These are phyloP conservation scores for Phytophthora chlamydospora DNA, from an alignment of 352 stramenopile genomes.

Conservation along the genomic window DNA sequence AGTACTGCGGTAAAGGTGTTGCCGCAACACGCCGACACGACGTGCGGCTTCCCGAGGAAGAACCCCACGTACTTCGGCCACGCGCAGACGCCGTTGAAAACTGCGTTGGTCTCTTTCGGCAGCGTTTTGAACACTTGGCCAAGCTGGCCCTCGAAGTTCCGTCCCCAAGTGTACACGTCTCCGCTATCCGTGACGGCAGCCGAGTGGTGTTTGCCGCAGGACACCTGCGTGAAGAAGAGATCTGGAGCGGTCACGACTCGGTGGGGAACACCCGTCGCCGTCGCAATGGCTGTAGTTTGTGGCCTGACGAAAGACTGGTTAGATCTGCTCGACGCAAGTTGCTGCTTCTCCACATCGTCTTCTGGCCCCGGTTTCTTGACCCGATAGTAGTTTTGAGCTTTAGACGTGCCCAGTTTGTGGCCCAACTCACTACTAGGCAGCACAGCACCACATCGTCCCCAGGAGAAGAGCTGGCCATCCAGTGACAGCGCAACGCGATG, in stretches of 20 bases:
- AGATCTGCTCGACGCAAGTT: constrained; percentile 2
- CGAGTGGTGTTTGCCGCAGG: constrained; percentile 76
- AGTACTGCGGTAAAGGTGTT: constrained; percentile 81
- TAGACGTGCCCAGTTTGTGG: constrained; percentile 26
- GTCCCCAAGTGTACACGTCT: constrained; percentile 90
- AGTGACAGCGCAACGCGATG: constrained; percentile 65
- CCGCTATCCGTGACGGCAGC: constrained; percentile 77
- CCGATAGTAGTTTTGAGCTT: constrained; percentile 9
- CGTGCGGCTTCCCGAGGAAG: constrained; percentile 51
- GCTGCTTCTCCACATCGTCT: constrained; percentile 16
- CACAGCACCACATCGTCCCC: constrained; percentile 40
- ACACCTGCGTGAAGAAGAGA: constrained; percentile 62
- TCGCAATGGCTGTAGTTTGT: constrained; percentile 6
- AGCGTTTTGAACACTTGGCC: constrained; percentile 56
- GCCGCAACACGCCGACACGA: constrained; percentile 68
- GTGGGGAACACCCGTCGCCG: constrained; percentile 31
- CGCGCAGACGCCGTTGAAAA: constrained; percentile 65
- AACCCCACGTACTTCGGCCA: constrained; percentile 78
- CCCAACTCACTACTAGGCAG: constrained; percentile 53
- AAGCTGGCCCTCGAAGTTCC: constrained; percentile 89
- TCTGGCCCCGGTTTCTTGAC: constrained; percentile 28
- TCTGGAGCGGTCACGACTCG: constrained; percentile 49
- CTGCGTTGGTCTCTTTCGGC: constrained; percentile 35
- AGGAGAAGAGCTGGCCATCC: constrained; percentile 72
- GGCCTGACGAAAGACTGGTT: neutral